Conservation (phyloP, 2,329 filamentous ascomycete species). For the Cyphellophora europaea region DNA sequence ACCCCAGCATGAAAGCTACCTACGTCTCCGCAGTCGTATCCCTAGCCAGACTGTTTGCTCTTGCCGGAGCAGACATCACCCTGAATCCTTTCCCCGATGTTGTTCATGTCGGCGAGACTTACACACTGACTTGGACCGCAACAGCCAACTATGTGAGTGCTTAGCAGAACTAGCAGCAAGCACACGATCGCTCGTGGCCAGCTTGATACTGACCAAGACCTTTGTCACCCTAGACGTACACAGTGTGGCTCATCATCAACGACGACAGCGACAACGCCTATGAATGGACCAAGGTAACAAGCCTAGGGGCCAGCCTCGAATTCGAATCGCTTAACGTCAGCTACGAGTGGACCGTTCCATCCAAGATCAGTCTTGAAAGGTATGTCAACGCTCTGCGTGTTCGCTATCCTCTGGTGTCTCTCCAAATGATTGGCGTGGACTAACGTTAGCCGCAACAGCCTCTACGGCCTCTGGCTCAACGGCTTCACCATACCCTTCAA, state of each 20-base stretch:
- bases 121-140: neutral
- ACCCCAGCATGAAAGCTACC: too few relatives aligned
- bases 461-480: neutral
- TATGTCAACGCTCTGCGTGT: neutral
- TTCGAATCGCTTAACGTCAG: neutral
- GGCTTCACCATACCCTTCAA: neutral
- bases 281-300: neutral
- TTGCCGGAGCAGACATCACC: neutral
- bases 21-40: neutral
- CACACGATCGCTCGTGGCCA: neutral
- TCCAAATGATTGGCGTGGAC: neutral
- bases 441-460: neutral
- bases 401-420: too few relatives aligned
- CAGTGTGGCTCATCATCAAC: neutral
- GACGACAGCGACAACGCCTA: neutral
- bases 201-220: neutral
- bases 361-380: neutral
- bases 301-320: neutral
- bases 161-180: neutral
- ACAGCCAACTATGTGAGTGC: neutral
- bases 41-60: neutral
- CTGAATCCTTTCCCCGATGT: neutral
- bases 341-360: neutral
- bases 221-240: neutral
- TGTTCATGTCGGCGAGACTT: neutral